These are phyloP conservation scores for Musa troglodytarum DNA, from an alignment of 176 grass and related monocot genomes.

Conservation along the genomic window DNA sequence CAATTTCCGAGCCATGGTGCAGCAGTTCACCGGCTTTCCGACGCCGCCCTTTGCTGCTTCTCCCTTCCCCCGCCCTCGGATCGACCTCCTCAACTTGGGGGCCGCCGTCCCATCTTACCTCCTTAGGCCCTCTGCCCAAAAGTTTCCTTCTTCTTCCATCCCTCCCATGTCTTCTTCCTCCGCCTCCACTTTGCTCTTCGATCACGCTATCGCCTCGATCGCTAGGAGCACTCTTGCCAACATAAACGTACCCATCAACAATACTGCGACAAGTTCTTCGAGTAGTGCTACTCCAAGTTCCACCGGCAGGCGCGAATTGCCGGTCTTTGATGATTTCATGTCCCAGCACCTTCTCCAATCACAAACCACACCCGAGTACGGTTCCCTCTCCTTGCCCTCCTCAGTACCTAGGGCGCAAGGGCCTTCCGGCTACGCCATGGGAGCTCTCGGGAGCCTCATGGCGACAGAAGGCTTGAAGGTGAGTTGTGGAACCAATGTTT, in stretches of 20 bases:
- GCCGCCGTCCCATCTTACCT: slow-evolving; percentile 22
- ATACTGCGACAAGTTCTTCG: not conserved
- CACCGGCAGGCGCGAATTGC: not conserved
- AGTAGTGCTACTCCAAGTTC: not conserved
- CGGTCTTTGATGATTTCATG: not conserved
- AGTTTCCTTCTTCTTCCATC: slow-evolving; percentile 11
- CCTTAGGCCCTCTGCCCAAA: slow-evolving; percentile 24
- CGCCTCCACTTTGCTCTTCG: slow-evolving; percentile 18
- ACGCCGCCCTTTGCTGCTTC: slow-evolving; percentile 49
- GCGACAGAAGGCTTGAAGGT: not conserved
- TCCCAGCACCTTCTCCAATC: not conserved
- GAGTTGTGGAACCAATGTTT: not conserved
- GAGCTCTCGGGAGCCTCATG: not conserved
- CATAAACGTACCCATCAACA: not conserved
- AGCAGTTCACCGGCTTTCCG: slow-evolving; percentile 93
- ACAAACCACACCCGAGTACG: not conserved
- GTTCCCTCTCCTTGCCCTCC: not conserved
- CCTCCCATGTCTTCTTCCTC: not conserved
- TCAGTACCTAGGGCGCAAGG: not conserved
- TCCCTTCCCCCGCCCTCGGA: slow-evolving; percentile 31
- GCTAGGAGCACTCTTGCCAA: slow-evolving; percentile 11
- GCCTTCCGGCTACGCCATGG: not conserved
- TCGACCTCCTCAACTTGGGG: slow-evolving; percentile 28
- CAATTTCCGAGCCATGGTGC: slow-evolving; percentile 95
- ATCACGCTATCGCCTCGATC: slow-evolving; percentile 27